These are phyloP conservation scores for Oropetium thomaeum DNA, from an alignment of 176 grass and related monocot species.

Conservation along the genomic window DNA sequence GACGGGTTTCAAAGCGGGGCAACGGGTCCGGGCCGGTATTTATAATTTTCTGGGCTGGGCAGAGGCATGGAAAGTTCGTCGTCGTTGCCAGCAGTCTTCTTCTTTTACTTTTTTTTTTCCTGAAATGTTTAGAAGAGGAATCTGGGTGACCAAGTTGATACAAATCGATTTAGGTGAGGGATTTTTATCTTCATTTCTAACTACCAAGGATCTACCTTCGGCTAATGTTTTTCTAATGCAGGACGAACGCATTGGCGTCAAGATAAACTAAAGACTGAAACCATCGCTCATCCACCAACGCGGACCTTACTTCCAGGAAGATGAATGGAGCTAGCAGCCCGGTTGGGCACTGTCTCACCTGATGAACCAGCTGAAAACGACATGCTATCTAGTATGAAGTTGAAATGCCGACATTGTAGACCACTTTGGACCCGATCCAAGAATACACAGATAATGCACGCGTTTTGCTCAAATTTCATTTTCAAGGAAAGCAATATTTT, in stretches of 20 bases:
- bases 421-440: neutral
- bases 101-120: neutral
- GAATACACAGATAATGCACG: neutral
- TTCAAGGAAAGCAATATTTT: neutral
- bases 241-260: neutral
- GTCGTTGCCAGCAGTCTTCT: neutral
- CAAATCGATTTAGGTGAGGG: neutral
- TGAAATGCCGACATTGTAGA: neutral
- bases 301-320: neutral
- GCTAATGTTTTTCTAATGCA: neutral
- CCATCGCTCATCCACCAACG: neutral
- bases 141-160: neutral
- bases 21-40: neutral
- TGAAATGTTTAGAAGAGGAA: neutral
- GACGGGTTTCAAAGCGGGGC: neutral
- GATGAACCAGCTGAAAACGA: neutral
- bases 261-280: neutral
- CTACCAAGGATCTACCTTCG: neutral
- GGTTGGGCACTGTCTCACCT: neutral
- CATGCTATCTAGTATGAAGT: neutral
- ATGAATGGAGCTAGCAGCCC: neutral
- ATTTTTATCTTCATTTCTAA: neutral
- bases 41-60: constrained; percentile 9
- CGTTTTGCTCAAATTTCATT: neutral
- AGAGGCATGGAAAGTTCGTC: neutral